A percentile compares a stretch with the other conserved stretches of the same genome.
These are phyloP conservation scores for Thymus quinquecostatus DNA, from an alignment of 257 asterid species.

Conservation along the genomic window DNA sequence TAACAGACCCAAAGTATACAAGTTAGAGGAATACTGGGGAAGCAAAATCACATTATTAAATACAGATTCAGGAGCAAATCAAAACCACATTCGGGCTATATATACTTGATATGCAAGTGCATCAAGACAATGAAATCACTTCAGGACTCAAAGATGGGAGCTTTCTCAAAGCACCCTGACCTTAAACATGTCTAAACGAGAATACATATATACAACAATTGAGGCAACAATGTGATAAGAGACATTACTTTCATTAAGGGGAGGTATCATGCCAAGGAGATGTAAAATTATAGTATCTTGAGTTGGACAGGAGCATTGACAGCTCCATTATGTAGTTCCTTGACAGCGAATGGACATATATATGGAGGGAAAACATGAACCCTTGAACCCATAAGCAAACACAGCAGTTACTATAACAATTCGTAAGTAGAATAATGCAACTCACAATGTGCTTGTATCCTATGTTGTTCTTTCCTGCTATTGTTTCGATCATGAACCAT, in stretches of 20 bases:
- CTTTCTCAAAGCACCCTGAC: not conserved
- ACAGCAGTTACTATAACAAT: slow-evolving; percentile 17
- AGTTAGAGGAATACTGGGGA: too few species aligned
- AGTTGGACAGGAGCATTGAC: not conserved
- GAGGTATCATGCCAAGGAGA: not conserved
- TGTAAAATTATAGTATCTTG: not conserved
- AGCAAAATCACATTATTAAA: too few species aligned
- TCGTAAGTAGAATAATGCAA: slow-evolving; percentile 21
- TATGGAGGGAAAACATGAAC: not conserved
- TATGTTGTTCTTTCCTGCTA: slow-evolving; percentile 89
- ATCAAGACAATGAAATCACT: too few species aligned
- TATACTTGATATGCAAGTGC: slow-evolving; percentile 14
- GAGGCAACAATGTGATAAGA: too few species aligned
- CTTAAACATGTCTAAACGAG: not conserved
- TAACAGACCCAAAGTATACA: slow-evolving; percentile 18
- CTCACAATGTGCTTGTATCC: slow-evolving; percentile 92
- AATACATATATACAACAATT: not conserved
- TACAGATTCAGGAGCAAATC: slow-evolving; percentile 19
- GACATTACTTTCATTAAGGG: too few species aligned
- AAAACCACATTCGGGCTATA: slow-evolving; percentile 7
- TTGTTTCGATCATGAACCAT: slow-evolving; percentile 91
- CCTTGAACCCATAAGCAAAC: slow-evolving; percentile 12
- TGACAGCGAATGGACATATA: not conserved
- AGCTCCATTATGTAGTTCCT: not conserved
- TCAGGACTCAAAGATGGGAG: too few species aligned